A percentile compares a stretch with the other conserved stretches of the same genome.
Conservation (phyloP, 306 rosid genomes). For the Acmispon strigosus region DNA sequence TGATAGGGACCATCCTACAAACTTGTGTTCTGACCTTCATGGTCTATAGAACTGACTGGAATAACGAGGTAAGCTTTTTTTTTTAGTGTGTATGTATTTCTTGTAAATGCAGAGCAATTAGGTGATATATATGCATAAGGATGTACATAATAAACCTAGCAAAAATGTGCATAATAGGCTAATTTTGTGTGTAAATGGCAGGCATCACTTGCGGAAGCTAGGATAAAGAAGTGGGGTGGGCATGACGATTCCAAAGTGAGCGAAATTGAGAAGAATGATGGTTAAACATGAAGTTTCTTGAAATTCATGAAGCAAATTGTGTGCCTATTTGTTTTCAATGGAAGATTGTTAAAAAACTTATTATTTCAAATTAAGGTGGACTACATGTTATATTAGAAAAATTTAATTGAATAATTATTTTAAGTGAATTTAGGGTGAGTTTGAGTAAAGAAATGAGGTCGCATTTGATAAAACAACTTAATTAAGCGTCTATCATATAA, state of each 20-base stretch:
- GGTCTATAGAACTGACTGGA: slow-evolving; percentile 58
- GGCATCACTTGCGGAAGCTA: slow-evolving; percentile 22
- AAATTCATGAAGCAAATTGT: background rate
- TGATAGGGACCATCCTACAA: slow-evolving; percentile 55
- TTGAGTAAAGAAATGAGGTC: no score
- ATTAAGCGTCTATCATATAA: no score
- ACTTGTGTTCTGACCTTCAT: slow-evolving; percentile 45
- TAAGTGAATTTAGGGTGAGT: no score
- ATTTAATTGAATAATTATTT: no score
- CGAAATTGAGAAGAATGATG: background rate
- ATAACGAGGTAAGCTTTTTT: slow-evolving; percentile 38
- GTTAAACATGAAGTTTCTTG: background rate
- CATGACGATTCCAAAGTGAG: background rate
- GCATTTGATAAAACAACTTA: no score
- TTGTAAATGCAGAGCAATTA: background rate
- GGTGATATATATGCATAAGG: background rate
- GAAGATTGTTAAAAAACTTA: no score
- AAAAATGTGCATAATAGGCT: background rate
- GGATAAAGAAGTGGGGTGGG: slow-evolving; percentile 26
- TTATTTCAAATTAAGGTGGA: no score
- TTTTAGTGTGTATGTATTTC: background rate
- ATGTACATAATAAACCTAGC: background rate
- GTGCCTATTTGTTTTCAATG: no score
- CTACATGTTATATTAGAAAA: no score
- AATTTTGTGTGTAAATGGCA: background rate